These are phyloP conservation scores for Rhynchosporium secalis DNA, from an alignment of 2,329 filamentous ascomycete species.

Conservation along the genomic window DNA sequence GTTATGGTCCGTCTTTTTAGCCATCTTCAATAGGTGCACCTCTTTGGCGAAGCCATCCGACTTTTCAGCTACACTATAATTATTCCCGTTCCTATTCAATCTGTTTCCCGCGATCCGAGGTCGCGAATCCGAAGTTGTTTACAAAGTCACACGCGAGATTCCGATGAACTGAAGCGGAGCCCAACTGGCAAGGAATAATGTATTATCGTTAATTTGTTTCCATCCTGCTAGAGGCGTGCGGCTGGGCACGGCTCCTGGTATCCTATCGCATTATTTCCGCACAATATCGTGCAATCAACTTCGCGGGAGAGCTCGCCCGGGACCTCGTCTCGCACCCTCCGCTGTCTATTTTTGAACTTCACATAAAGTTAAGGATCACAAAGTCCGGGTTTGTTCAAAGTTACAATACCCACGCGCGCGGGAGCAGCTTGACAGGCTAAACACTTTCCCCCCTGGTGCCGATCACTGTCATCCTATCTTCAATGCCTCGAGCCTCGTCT, in stretches of 20 bases:
- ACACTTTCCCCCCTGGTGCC: constrained; percentile 1
- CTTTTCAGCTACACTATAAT: not conserved
- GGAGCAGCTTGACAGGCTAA: constrained; percentile 6
- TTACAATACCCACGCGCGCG: constrained; percentile 2
- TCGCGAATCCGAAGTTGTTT: not conserved
- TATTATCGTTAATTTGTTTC: constrained; percentile 12
- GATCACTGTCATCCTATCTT: constrained; percentile 8
- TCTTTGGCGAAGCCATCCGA: constrained; percentile 5
- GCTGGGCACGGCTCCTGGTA: constrained; percentile 2
- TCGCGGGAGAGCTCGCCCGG: constrained; percentile 4
- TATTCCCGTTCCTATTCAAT: constrained; percentile 11
- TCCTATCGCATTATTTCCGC: constrained; percentile 11
- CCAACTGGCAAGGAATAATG: constrained; percentile 9
- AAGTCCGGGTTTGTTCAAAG: constrained; percentile 4
- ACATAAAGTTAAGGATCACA: constrained; percentile 13
- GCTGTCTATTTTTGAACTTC: constrained; percentile 15
- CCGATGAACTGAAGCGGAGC: not conserved
- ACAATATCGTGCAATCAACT: constrained; percentile 11
- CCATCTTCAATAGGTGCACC: not conserved
- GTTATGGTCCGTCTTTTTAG: not conserved
- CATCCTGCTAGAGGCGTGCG: not conserved
- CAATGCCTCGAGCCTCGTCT: constrained; percentile 5
- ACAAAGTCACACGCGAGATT: constrained; percentile 5
- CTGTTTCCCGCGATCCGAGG: constrained; percentile 3
- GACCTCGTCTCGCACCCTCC: constrained; percentile 4